Evolutionary conservation across 371 early-diverging fungal species (phyloP).

Genomic region (Mortierella sp.): DNA sequence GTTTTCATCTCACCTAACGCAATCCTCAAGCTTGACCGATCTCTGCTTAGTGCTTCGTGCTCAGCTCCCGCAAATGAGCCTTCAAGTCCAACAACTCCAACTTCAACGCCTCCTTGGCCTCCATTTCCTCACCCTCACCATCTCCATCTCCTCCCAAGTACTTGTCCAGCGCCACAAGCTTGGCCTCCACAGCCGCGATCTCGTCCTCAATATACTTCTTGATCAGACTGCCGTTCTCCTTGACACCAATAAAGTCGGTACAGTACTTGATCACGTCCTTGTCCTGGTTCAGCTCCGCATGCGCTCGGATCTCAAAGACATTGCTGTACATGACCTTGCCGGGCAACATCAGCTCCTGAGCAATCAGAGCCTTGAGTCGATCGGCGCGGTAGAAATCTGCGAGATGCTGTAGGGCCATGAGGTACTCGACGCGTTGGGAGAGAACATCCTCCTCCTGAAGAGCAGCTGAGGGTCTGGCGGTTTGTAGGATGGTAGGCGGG

Average conservation of each 20-base stretch:
- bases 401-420: not conserved
- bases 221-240: not conserved
- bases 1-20: no score
- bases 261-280: not conserved
- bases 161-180: not conserved
- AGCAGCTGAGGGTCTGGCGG: not conserved
- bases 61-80: not conserved
- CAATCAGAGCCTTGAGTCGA: conserved; percentile 9
- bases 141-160: not conserved
- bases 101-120: not conserved
- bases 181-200: not conserved
- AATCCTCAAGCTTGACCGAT: no score
- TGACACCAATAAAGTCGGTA: not conserved
- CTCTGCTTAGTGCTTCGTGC: not conserved
- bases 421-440: not conserved
- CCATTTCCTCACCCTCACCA: not conserved
- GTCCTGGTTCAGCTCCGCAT: not conserved
- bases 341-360: not conserved
- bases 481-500: not conserved
- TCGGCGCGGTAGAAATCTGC: conserved; percentile 1
- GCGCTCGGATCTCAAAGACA: conserved; percentile 1
- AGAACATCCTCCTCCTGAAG: not conserved
- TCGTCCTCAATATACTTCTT: conserved; percentile 6
- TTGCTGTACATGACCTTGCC: conserved; percentile 5
- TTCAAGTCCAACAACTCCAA: not conserved